These are phyloP conservation scores for Cadophora malorum DNA, from an alignment of 2,329 filamentous ascomycete species.

Conservation along the genomic window DNA sequence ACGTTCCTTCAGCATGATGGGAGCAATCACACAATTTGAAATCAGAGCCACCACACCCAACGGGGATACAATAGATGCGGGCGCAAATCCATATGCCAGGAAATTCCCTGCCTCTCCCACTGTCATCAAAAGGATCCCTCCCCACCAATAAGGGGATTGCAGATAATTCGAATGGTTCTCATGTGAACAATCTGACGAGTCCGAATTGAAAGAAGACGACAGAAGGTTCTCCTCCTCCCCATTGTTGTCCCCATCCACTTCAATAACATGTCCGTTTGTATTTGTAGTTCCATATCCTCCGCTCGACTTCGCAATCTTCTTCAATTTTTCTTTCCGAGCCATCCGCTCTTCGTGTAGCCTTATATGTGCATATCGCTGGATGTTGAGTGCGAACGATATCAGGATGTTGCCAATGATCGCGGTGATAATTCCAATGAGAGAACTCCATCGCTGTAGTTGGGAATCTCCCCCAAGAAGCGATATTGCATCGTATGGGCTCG, in stretches of 20 bases:
- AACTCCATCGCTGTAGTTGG: conserved; percentile 78
- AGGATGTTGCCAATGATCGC: conserved; percentile 92
- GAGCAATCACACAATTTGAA: conserved; percentile 96
- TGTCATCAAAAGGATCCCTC: conserved; percentile 89
- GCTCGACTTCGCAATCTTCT: conserved; percentile 51
- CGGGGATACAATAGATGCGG: conserved; percentile 95
- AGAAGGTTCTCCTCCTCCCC: conserved; percentile 59
- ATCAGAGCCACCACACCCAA: conserved; percentile 95
- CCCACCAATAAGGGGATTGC: conserved; percentile 94
- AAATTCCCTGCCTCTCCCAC: conserved; percentile 96
- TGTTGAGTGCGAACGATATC: conserved; percentile 94
- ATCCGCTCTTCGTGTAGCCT: conserved; percentile 75
- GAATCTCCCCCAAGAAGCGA: conserved; percentile 47
- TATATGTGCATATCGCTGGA: conserved; percentile 94
- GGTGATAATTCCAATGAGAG: conserved; percentile 91
- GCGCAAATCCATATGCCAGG: conserved; percentile 95
- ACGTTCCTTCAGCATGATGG: conserved; percentile 88
- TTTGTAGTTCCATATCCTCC: conserved; percentile 50
- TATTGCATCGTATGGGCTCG: not conserved
- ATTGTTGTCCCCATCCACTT: conserved; percentile 46
- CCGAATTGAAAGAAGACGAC: conserved; percentile 54
- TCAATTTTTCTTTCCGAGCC: conserved; percentile 61
- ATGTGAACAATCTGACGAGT: conserved; percentile 48
- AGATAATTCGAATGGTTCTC: conserved; percentile 71
- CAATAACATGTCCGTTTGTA: conserved; percentile 34